phyloP scores from a whole-genome alignment of 352 stramenopile genomes.

The Phytophthora pini region DNA sequence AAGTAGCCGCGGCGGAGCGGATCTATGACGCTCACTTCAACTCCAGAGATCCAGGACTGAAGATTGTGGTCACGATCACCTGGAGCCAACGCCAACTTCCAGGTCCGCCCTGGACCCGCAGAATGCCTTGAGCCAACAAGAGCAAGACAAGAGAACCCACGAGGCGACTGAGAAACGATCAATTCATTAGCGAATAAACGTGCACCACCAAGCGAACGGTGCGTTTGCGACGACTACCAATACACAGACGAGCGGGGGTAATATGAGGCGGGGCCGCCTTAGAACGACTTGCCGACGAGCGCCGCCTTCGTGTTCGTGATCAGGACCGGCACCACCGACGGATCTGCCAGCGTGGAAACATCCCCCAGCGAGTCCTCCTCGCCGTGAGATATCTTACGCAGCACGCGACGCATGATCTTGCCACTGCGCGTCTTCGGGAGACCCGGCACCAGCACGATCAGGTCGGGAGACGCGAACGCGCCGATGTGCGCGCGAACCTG shows the following conservation, averaged over 20 bases:
- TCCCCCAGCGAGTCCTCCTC: conserved; percentile 96
- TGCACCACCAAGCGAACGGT: conserved; percentile 68
- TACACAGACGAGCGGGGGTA: conserved; percentile 24
- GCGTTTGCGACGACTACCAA: conserved; percentile 36
- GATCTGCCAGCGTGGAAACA: conserved; percentile 96
- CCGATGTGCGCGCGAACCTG: conserved; percentile 94
- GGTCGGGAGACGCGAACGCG: conserved; percentile 96
- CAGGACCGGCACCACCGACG: conserved; percentile 94
- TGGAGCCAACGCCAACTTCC: conserved; percentile 10
- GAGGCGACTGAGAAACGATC: conserved; percentile 17
- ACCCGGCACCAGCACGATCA: conserved; percentile 91
- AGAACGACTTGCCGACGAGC: conserved; percentile 71
- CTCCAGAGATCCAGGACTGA: conserved; percentile 12
- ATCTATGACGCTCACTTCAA: conserved; percentile 23
- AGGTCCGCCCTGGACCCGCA: conserved; percentile 24
- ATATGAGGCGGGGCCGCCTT: conserved; percentile 65
- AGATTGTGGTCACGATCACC: conserved; percentile 6
- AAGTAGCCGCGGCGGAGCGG: conserved; percentile 3
- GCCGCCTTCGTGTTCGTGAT: conserved; percentile 91
- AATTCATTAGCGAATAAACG: conserved; percentile 31
- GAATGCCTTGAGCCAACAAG: background rate
- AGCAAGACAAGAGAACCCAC: conserved; percentile 3
- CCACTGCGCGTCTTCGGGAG: conserved; percentile 97
- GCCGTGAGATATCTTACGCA: conserved; percentile 97
- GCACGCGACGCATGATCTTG: conserved; percentile 99